Evolutionary conservation across 257 asterid genomes (phyloP), one percentile per base, ranked within the genome.

Genomic region (Solanum tarapatanum): DNA sequence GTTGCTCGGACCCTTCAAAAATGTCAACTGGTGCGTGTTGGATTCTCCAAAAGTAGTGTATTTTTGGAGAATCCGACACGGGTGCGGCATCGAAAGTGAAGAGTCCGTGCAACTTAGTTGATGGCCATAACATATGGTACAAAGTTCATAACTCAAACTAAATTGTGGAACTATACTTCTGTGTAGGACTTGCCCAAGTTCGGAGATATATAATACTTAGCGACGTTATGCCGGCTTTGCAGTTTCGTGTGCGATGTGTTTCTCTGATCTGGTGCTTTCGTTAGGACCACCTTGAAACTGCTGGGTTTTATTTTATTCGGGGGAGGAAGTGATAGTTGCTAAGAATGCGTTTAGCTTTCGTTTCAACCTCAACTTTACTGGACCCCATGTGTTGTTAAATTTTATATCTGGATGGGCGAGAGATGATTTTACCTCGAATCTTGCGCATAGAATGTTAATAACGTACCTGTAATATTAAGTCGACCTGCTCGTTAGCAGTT

Each of bases 101-200:
- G 66, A 7, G 66, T 58, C 66, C 66, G 11, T 58, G 66, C 5
- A 58, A 21, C 66, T 58, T 58, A 58, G 66, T 58, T 58, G 66
- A 58, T 58, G 89, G 88, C 84, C 91, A 26, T 91, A 86, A 90
- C 90, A 77, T 83, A 84, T 87, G 69, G 70, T 72, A 82, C 28
- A 30, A 35, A 82, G 64, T 72, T 83, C 83, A 89, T 86, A 73
- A 79, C 89, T 82, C 75, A 74, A 43, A 90, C 86, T 92, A 88
- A 94, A 92, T 21, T 85, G 75, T 88, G 88, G 87, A 90, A 87
- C 79, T 85, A 48, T 91, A 84, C 93, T 92, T 92, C 90, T 91
- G 84, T 93, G 95, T 93, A 93, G 95, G 94, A 90, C 88, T 90
- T 82, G 82, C 79, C 75, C 87, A 72, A 66, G 68, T 84, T 62